Conservation (phyloP, 2,329 filamentous ascomycete genomes). For the Aspergillus amoenus region DNA sequence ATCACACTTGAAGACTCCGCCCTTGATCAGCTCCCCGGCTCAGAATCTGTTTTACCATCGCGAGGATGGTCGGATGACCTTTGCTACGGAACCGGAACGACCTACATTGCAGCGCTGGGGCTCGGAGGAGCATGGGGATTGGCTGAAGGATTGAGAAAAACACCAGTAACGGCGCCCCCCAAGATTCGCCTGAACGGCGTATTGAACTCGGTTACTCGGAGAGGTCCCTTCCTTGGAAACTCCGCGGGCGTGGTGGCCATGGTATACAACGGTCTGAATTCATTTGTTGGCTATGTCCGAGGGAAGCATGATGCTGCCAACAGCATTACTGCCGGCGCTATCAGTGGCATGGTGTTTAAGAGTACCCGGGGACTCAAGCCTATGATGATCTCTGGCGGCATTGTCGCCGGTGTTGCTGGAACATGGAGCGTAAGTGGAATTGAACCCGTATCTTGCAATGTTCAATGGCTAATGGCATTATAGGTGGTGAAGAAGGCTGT, state of each 20-base stretch:
- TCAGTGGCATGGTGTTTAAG: conserved; percentile 96
- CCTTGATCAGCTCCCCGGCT: conserved; percentile 80
- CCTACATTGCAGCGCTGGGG: conserved; percentile 83
- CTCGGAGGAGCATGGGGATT: conserved; percentile 90
- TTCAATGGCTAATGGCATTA: conserved; percentile 14
- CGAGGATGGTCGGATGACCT: conserved; percentile 97
- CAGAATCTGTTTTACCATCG: conserved; percentile 84
- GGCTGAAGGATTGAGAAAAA: conserved; percentile 79
- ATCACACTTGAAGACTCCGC: conserved; percentile 88
- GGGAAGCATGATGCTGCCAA: conserved; percentile 90
- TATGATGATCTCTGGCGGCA: conserved; percentile 90
- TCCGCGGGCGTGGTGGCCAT: conserved; percentile 94
- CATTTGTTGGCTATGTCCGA: conserved; percentile 72
- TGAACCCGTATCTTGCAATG: conserved; percentile 10
- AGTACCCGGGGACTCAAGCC: conserved; percentile 85
- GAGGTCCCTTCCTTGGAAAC: conserved; percentile 94
- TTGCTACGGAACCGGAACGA: conserved; percentile 94
- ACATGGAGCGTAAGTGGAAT: conserved; percentile 79
- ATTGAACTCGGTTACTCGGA: conserved; percentile 87
- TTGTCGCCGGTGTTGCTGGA: conserved; percentile 83
- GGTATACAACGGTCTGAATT: conserved; percentile 93
- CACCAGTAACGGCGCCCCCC: conserved; percentile 69
- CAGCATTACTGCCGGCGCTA: conserved; percentile 76
- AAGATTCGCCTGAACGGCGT: conserved; percentile 92
- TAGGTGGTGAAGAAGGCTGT: conserved; percentile 54